Evolutionary conservation across 768 basidiomycete species (phyloP).

Genomic region (Boletellus ananiceps): DNA sequence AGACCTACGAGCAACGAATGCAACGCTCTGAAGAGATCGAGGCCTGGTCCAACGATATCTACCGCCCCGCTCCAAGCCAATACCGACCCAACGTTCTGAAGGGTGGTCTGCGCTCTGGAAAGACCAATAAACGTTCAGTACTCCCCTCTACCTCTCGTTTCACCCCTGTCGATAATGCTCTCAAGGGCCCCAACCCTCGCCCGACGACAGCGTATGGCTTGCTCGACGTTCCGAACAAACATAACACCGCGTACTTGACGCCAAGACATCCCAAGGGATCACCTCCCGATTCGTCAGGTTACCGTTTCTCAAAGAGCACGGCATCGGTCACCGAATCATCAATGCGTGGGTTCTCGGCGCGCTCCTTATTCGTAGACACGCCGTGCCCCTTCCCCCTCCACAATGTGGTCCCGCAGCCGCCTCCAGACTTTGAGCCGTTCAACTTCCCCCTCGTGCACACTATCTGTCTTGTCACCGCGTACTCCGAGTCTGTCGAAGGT

Average conservation of each 20-base stretch:
- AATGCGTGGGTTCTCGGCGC: constrained; percentile 27
- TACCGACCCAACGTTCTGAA: constrained; percentile 87
- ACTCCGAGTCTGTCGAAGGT: constrained; percentile 96
- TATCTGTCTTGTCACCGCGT: constrained; percentile 96
- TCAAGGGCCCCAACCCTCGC: constrained; percentile 48
- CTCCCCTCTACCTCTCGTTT: constrained; percentile 70
- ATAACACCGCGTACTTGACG: constrained; percentile 38
- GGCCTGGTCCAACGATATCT: constrained; percentile 94
- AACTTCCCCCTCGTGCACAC: constrained; percentile 92
- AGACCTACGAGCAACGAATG: constrained; percentile 91
- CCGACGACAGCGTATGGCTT: constrained; percentile 63
- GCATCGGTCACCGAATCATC: constrained; percentile 59
- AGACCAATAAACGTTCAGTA: constrained; percentile 48
- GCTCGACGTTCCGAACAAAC: constrained; percentile 62
- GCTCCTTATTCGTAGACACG: constrained; percentile 57
- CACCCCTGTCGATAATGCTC: constrained; percentile 64
- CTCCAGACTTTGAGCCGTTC: constrained; percentile 90
- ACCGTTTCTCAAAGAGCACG: constrained; percentile 75
- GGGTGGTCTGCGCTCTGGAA: constrained; percentile 51
- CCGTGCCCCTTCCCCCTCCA: constrained; percentile 91
- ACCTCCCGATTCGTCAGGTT: constrained; percentile 67
- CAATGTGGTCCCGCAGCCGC: constrained; percentile 90
- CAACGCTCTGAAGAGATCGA: constrained; percentile 88
- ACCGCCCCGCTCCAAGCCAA: constrained; percentile 84
- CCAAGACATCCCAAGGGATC: constrained; percentile 46